Conservation (phyloP, 2,329 filamentous ascomycete genomes). For the Decorospora gaudefroyi region DNA sequence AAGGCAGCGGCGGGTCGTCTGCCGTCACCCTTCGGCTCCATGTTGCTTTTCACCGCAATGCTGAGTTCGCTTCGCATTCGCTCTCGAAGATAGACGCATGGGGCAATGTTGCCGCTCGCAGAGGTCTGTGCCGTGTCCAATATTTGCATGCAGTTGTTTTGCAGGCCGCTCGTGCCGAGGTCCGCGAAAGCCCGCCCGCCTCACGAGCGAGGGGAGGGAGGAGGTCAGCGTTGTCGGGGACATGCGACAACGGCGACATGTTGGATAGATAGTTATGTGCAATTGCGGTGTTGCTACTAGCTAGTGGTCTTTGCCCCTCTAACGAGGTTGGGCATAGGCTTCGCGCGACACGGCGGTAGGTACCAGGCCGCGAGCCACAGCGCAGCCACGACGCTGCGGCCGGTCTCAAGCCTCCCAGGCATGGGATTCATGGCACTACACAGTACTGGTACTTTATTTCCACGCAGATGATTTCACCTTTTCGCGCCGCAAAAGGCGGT, state of each 20-base stretch:
- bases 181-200: slow-evolving; percentile 17
- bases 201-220: slow-evolving; percentile 7
- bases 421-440: too few species aligned
- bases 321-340: slow-evolving; percentile 30
- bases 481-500: slow-evolving; percentile 20
- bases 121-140: slow-evolving; percentile 43
- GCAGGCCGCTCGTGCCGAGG: slow-evolving; percentile 29
- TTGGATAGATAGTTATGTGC: slow-evolving; percentile 4
- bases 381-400: slow-evolving; percentile 5
- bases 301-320: too few species aligned
- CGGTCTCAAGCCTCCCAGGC: too few species aligned
- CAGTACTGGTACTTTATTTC: too few species aligned
- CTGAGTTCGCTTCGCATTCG: slow-evolving; percentile 25
- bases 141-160: slow-evolving; percentile 41
- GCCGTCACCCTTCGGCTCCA: slow-evolving; percentile 15
- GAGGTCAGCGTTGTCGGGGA: slow-evolving; percentile 1
- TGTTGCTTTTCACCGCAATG: slow-evolving; percentile 28
- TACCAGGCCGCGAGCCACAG: slow-evolving; percentile 26
- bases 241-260: neutral
- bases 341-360: slow-evolving; percentile 22
- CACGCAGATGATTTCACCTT: too few species aligned
- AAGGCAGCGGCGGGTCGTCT: neutral
- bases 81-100: slow-evolving; percentile 27
- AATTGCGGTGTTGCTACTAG: slow-evolving; percentile 4
- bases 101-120: slow-evolving; percentile 35